Conservation (phyloP, 805 yeast species). For the Zygoascus bituminiphila region DNA sequence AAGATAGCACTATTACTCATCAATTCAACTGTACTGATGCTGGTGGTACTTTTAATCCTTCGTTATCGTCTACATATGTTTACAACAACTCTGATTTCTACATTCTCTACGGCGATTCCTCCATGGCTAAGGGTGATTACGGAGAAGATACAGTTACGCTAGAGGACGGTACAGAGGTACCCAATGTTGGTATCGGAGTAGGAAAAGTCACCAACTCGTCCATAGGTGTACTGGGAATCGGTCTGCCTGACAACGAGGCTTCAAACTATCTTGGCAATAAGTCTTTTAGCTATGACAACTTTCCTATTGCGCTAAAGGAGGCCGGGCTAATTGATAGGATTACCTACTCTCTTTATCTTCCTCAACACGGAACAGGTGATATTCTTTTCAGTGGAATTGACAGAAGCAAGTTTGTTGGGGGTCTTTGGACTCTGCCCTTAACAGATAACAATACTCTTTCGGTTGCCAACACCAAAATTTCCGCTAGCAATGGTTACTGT, state of each 20-base stretch:
- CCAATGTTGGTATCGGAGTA: slow-evolving; percentile 60
- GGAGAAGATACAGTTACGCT: slow-evolving; percentile 54
- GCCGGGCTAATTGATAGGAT: slow-evolving; percentile 35
- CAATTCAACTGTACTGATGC: slow-evolving; percentile 18
- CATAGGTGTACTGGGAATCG: slow-evolving; percentile 42
- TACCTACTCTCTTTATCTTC: slow-evolving; percentile 44
- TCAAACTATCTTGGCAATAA: slow-evolving; percentile 19
- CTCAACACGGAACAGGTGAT: slow-evolving; percentile 36
- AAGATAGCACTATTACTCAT: not conserved
- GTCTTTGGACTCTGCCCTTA: slow-evolving; percentile 21
- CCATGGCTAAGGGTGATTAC: slow-evolving; percentile 48
- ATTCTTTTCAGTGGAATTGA: slow-evolving; percentile 68
- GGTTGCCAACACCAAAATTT: not conserved
- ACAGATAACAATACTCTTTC: slow-evolving; percentile 11
- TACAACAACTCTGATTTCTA: slow-evolving; percentile 16
- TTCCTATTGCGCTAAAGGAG: slow-evolving; percentile 29
- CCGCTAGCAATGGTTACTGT: slow-evolving; percentile 2
- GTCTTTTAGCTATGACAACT: slow-evolving; percentile 17
- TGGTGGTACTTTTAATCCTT: slow-evolving; percentile 25
- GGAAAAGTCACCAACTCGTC: slow-evolving; percentile 59
- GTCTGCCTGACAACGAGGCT: slow-evolving; percentile 29
- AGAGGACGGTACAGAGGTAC: slow-evolving; percentile 41
- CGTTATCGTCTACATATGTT: slow-evolving; percentile 22
- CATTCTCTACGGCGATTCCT: slow-evolving; percentile 35
- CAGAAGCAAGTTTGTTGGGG: slow-evolving; percentile 49